phyloP scores from a whole-genome alignment of 192 early-diverging fungal species.

The Rhizophagus clarus region DNA sequence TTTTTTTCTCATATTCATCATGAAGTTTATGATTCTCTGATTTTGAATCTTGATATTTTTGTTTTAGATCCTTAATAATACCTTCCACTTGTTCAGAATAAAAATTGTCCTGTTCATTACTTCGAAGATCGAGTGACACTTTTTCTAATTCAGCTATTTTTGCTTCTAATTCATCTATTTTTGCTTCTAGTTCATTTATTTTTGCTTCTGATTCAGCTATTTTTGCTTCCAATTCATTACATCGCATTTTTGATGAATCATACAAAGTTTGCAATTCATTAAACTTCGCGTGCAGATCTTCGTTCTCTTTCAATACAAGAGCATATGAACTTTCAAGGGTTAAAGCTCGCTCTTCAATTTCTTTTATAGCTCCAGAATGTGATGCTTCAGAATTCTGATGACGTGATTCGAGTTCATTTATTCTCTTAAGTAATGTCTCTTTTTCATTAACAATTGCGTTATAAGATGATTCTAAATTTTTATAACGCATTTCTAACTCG shows the following conservation, averaged over 20 bases:
- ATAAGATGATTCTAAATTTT: neutral
- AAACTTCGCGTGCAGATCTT: neutral
- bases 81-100: neutral
- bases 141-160: neutral
- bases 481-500: constrained; percentile 9
- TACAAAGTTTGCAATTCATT: neutral
- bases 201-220: neutral
- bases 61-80: neutral
- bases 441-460: neutral
- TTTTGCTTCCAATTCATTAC: neutral
- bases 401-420: constrained; percentile 14
- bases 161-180: neutral
- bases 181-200: too few species aligned
- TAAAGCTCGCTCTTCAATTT: neutral
- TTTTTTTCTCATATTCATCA: neutral
- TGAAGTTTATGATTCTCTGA: neutral
- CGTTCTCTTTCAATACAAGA: neutral
- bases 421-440: neutral
- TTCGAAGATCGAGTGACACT: neutral
- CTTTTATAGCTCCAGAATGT: neutral
- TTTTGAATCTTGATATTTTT: neutral
- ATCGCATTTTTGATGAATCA: neutral
- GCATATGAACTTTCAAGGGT: neutral
- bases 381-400: neutral
- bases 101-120: neutral